Conservation (phyloP, 192 early-diverging fungal species). For the Gorgonomyces haynaldii region DNA sequence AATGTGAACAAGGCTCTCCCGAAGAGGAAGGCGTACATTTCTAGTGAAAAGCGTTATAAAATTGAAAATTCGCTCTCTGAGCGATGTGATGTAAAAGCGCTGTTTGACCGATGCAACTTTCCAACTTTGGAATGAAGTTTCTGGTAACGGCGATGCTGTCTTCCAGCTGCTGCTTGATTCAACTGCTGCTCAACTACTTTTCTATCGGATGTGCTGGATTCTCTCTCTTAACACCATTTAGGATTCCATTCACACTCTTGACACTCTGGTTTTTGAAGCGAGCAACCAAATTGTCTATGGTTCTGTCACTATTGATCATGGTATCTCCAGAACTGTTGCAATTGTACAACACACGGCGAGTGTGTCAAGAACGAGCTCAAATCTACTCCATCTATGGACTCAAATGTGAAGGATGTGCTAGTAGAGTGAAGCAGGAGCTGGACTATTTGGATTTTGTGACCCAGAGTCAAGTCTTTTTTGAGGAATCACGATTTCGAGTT, state of each 20-base stretch:
- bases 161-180: conserved; percentile 41
- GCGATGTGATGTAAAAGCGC: too few species aligned
- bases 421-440: conserved; percentile 27
- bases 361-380: not conserved
- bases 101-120: too few species aligned
- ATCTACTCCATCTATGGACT: conserved; percentile 25
- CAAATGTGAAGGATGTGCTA: conserved; percentile 40
- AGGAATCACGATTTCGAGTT: too few species aligned
- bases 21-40: too few species aligned
- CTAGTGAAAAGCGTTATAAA: too few species aligned
- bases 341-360: conserved; percentile 15
- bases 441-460: not conserved
- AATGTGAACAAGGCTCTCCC: too few species aligned
- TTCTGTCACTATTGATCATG: conserved; percentile 20
- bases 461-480: not conserved
- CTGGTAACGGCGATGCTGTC: conserved; percentile 26
- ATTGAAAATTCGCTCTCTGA: too few species aligned
- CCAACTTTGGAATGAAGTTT: too few species aligned
- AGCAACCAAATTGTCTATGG: conserved; percentile 11
- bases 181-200: conserved; percentile 37
- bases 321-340: conserved; percentile 30
- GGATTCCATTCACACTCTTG: conserved; percentile 23
- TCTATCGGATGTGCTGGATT: conserved; percentile 47
- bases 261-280: conserved; percentile 13
- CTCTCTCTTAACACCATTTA: conserved; percentile 35